Percentiles rank a stretch among this genome's conserved stretches.
These are phyloP conservation scores for Termitomyces sp. DNA, from an alignment of 768 basidiomycete genomes.

Conservation along the genomic window DNA sequence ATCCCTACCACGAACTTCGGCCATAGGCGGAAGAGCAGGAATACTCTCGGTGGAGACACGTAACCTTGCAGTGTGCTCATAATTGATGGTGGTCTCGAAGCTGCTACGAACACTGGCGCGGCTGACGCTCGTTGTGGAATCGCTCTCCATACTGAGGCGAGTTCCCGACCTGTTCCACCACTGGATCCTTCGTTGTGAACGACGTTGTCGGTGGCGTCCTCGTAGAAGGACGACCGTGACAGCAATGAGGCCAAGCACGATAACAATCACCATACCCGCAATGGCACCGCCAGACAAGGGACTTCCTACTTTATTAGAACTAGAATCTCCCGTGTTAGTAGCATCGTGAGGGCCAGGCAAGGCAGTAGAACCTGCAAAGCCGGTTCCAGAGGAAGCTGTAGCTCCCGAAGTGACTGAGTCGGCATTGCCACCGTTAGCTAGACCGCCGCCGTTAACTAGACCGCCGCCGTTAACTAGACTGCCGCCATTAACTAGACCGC, in stretches of 20 bases:
- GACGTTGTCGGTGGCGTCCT: conserved; percentile 22
- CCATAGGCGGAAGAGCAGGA: conserved; percentile 48
- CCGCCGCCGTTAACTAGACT: no score
- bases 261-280: conserved; percentile 35
- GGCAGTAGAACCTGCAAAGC: conserved; percentile 6
- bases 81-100: conserved; percentile 59
- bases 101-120: conserved; percentile 42
- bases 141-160: conserved; percentile 19
- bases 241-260: conserved; percentile 26
- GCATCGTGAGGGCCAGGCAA: conserved; percentile 6
- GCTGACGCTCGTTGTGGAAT: conserved; percentile 14
- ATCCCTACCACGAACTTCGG: conserved; percentile 37
- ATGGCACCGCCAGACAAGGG: conserved; percentile 39
- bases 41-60: conserved; percentile 17
- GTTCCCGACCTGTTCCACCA: conserved; percentile 29
- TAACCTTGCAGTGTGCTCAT: conserved; percentile 23
- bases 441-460: no score
- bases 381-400: not conserved
- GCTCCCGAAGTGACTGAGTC: not conserved
- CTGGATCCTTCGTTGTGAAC: conserved; percentile 32
- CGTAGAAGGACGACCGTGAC: conserved; percentile 39
- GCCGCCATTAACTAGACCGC: not conserved
- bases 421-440: not conserved
- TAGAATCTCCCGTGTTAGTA: not conserved
- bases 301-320: not conserved